Base-by-base conservation (phyloP, 257 asterid genomes). In the Solanum piurae region DNA sequence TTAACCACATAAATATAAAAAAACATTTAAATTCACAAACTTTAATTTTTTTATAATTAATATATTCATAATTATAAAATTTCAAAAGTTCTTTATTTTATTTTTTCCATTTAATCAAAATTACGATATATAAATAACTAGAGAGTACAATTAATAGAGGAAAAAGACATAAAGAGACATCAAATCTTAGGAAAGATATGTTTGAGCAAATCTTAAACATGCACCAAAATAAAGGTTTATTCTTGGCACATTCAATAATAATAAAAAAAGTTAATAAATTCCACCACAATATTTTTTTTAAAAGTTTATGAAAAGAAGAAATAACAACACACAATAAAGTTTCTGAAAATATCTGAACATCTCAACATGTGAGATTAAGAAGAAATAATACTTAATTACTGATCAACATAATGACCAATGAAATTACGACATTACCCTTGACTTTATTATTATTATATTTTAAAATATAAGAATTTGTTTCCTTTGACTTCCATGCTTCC, bases 401-500 rank as follows among this genome's bases (percentile, higher is more conserved):
- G 12, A 7, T 31, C 6, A 71, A 36, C 42, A 29, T 14, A 69
- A 29, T 69, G 76, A 14, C 37, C 34, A 42, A 12, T 8, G 5
- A 16, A 46, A 46, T 29, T 80, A 29, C 29, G 16, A 11, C 29
- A 46, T 80, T 46, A 13, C 27, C 85, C 68, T 4, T 80, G 42
- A 49, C 42, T 86, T 72, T 49, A 14, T 44, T 44, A 46, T 46
- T 46, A 12, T 46, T 44, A 49, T 49, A 52, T 52, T 52, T 52
- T 62, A 95, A 91, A 96, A 96, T 86, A 85, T 94, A 86, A 96
- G 90, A 68, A 96, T 93, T 90, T 95, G 99, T 86, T 96, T 96
- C 60, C 93, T 95, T 88, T 93, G 98, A 83, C 96, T 94, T 87
- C 99, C 98, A 21, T 89, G 94, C 90, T 94, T 95, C 33, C 99